A percentile compares a stretch with the other conserved stretches of the same genome.
phyloP scores from a whole-genome alignment of 352 stramenopile species.

The Thraustochytrium striatum region DNA sequence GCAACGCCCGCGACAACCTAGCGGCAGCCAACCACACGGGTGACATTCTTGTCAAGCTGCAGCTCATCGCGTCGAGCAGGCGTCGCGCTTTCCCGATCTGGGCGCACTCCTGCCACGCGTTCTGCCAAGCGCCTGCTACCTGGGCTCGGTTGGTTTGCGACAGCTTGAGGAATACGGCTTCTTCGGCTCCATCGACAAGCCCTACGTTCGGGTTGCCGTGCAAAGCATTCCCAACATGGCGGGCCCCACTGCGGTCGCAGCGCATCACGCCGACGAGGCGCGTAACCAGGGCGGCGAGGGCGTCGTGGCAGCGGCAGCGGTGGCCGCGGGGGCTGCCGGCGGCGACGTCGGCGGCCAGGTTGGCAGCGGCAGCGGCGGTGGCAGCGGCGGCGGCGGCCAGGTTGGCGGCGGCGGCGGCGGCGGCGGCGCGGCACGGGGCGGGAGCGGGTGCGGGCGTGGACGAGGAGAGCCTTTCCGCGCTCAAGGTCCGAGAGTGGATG shows the following conservation, averaged over 20 bases:
- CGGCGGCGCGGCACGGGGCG: no score
- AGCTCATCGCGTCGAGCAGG: neutral
- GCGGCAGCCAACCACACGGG: conserved; percentile 64
- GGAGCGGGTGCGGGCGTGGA: no score
- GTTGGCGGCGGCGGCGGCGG: neutral
- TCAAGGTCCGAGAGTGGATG: neutral
- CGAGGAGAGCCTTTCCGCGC: no score
- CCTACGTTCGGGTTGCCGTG: neutral
- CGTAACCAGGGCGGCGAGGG: neutral
- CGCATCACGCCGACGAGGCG: neutral
- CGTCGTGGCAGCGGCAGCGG: no score
- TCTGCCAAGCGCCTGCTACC: neutral
- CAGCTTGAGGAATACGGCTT: conserved; percentile 26
- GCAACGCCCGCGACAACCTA: conserved; percentile 61
- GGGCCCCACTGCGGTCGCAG: neutral
- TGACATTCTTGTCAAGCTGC: conserved; percentile 38
- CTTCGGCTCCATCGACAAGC: conserved; percentile 34
- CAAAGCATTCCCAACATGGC: conserved; percentile 39
- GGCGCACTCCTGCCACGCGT: conserved; percentile 35
- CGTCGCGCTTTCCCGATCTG: neutral
- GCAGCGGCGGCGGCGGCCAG: no score
- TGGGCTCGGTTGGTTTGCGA: conserved; percentile 27
- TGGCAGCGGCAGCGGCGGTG: neutral
- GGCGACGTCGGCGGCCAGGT: neutral
- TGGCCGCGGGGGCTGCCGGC: neutral